Conservation (phyloP, 768 basidiomycete species). For the Termitomyces sp. region DNA sequence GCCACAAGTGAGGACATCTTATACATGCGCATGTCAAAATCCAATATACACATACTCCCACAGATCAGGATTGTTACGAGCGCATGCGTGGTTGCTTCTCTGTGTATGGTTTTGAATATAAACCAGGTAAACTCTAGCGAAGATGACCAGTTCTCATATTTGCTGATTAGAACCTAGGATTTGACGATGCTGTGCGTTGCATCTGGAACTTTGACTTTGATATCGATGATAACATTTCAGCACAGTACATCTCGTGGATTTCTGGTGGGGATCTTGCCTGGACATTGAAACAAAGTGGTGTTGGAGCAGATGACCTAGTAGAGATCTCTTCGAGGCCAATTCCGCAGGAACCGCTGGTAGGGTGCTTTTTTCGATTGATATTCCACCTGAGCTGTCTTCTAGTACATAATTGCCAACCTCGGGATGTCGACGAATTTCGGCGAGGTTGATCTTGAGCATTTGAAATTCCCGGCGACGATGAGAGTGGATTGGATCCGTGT, state of each 20-base stretch:
- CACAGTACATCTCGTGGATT: conserved; percentile 79
- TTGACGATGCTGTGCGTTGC: conserved; percentile 44
- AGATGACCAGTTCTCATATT: neutral
- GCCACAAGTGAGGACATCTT: conserved; percentile 40
- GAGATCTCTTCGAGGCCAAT: conserved; percentile 66
- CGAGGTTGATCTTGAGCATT: conserved; percentile 58
- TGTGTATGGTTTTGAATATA: conserved; percentile 79
- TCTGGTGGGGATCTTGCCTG: conserved; percentile 55
- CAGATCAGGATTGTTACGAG: conserved; percentile 71
- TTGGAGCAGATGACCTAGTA: conserved; percentile 47
- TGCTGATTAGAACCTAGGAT: conserved; percentile 23
- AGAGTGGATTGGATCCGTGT: conserved; percentile 85
- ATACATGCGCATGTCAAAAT: neutral
- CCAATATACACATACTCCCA: neutral
- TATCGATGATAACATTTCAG: neutral
- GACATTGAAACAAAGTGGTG: conserved; percentile 60
- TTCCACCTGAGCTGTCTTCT: neutral
- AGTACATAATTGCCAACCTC: conserved; percentile 84
- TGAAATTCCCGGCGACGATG: conserved; percentile 73
- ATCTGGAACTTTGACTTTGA: neutral
- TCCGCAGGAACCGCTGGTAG: conserved; percentile 80
- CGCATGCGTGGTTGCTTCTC: conserved; percentile 46
- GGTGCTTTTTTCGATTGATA: conserved; percentile 5
- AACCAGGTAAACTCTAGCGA: conserved; percentile 38
- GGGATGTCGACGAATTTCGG: conserved; percentile 82